A percentile compares a stretch with the other conserved stretches of the same genome.
phyloP scores from a whole-genome alignment of 139 green algal species.

The Picochlorum sp. region DNA sequence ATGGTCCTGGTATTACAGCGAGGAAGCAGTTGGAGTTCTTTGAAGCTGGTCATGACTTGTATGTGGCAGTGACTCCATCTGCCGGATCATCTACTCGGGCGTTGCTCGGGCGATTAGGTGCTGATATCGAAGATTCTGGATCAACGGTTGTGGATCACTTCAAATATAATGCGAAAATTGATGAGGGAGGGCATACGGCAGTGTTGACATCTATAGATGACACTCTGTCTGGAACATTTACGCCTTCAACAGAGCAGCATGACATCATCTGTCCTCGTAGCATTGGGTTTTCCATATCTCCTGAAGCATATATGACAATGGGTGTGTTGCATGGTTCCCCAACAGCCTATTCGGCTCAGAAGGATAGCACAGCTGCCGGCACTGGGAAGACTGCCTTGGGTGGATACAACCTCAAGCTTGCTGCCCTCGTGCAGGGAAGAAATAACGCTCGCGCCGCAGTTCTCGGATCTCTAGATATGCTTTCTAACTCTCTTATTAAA shows the following conservation, averaged over 20 bases:
- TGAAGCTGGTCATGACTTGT: conserved; percentile 65
- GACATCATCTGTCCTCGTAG: conserved; percentile 35
- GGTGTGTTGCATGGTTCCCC: background rate
- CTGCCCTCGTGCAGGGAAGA: conserved; percentile 52
- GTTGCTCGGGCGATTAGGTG: conserved; percentile 53
- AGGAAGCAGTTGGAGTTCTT: conserved; percentile 73
- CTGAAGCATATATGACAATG: conserved; percentile 43
- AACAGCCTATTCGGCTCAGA: conserved; percentile 5
- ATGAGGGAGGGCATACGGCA: conserved; percentile 6
- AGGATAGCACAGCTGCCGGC: conserved; percentile 5
- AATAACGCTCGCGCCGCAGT: conserved; percentile 82
- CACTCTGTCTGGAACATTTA: too few species aligned
- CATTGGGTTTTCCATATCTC: conserved; percentile 42
- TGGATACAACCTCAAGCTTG: conserved; percentile 17
- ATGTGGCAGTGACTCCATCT: conserved; percentile 53
- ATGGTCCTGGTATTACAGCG: conserved; percentile 54
- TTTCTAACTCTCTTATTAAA: conserved; percentile 56
- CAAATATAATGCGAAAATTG: conserved; percentile 12
- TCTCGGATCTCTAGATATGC: conserved; percentile 69
- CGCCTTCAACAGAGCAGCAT: background rate
- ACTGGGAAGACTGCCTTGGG: conserved; percentile 13
- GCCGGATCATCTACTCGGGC: conserved; percentile 41
- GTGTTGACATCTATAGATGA: conserved; percentile 6
- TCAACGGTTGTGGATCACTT: conserved; percentile 34
- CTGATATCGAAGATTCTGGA: conserved; percentile 66